Evolutionary conservation across 768 basidiomycete genomes (phyloP).

Genomic region (Boletus rubroflammeus): DNA sequence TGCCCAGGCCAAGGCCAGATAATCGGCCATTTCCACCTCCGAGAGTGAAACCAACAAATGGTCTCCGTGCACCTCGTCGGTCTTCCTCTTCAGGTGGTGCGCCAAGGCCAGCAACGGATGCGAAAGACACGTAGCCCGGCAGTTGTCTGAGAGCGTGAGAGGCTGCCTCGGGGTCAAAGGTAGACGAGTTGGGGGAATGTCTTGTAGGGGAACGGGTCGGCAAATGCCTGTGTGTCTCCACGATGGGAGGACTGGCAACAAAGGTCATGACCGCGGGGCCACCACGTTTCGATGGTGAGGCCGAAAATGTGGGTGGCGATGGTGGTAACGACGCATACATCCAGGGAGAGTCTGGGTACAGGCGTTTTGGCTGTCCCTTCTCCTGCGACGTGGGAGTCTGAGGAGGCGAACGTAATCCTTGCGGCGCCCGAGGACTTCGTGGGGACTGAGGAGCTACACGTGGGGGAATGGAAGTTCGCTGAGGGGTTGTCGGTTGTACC

Average conservation of each 20-base stretch:
- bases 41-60: constrained; percentile 14
- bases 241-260: constrained; percentile 16
- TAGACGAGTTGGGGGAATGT: constrained; percentile 25
- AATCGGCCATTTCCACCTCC: constrained; percentile 18
- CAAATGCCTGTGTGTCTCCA: constrained; percentile 10
- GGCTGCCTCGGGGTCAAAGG: constrained; percentile 63
- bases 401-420: constrained; percentile 14
- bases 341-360: constrained; percentile 26
- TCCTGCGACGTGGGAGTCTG: constrained; percentile 20
- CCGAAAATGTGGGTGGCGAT: constrained; percentile 26
- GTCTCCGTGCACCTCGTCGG: constrained; percentile 24
- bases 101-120: constrained; percentile 64
- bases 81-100: constrained; percentile 49
- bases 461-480: constrained; percentile 2
- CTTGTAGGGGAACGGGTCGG: constrained; percentile 9
- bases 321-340: constrained; percentile 28
- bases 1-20: constrained; percentile 26
- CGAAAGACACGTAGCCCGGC: constrained; percentile 66
- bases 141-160: constrained; percentile 52
- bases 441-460: constrained; percentile 11
- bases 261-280: constrained; percentile 23
- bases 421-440: constrained; percentile 17
- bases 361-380: constrained; percentile 9
- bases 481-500: constrained; percentile 7
- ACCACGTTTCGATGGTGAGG: constrained; percentile 28